These are phyloP conservation scores for Saururus chinensis DNA, from an alignment of 164 flowering plant species.

Conservation along the genomic window DNA sequence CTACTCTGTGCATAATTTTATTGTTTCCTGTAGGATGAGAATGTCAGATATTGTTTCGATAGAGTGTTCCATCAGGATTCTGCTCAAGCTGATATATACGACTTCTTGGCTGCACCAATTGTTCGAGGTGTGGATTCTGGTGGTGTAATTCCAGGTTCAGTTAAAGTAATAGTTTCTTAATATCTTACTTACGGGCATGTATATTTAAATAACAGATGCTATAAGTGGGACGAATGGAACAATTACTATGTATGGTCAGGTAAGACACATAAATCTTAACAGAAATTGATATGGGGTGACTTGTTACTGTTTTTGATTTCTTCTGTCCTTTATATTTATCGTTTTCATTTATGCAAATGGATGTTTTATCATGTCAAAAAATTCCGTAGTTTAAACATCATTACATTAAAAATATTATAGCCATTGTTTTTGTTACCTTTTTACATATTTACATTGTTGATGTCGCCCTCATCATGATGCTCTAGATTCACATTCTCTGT, in stretches of 20 bases:
- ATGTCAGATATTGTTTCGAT: constrained; percentile 47
- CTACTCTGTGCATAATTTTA: neutral
- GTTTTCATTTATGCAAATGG: too few relatives aligned
- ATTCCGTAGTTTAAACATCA: too few relatives aligned
- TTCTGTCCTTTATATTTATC: too few relatives aligned
- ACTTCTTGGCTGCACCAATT: constrained; percentile 62
- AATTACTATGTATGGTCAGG: constrained; percentile 86
- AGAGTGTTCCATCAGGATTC: constrained; percentile 57
- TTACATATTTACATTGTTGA: too few relatives aligned
- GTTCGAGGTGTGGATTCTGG: constrained; percentile 36
- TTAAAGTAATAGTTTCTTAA: neutral
- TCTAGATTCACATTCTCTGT: too few relatives aligned
- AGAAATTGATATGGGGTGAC: neutral
- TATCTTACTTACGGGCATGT: neutral
- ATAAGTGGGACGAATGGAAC: constrained; percentile 66
- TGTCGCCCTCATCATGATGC: too few relatives aligned
- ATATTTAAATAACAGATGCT: constrained; percentile 35
- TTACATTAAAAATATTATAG: too few relatives aligned
- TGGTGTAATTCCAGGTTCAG: neutral
- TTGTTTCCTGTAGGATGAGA: constrained; percentile 52
- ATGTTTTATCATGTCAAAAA: too few relatives aligned
- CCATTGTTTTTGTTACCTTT: too few relatives aligned
- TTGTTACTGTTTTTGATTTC: too few relatives aligned
- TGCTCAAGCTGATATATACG: constrained; percentile 55
- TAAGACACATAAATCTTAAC: constrained; percentile 9